Conservation (phyloP, 75 land plant species). For the Isoetes taiwanensis region DNA sequence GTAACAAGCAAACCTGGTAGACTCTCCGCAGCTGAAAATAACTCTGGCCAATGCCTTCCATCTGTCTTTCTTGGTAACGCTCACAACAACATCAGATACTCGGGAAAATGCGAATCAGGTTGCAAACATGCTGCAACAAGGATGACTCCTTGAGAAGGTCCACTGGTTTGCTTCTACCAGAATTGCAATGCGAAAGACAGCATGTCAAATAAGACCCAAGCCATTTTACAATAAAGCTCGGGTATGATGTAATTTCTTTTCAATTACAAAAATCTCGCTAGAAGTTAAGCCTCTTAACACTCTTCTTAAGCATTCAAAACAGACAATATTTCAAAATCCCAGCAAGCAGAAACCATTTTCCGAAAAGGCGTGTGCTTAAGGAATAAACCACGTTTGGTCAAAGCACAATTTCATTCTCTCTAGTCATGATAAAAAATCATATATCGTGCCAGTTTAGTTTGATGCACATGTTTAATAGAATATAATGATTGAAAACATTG, state of each 20-base stretch:
- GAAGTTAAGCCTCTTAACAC: too few species aligned
- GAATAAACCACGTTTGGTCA: too few species aligned
- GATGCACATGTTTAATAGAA: constrained; percentile 3
- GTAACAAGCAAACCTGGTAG: constrained; percentile 60
- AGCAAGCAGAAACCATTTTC: background rate
- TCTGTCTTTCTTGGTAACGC: constrained; percentile 99
- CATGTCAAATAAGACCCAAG: constrained; percentile 4
- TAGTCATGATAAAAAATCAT: background rate
- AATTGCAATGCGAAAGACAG: constrained; percentile 39
- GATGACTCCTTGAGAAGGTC: constrained; percentile 17
- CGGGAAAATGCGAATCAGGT: constrained; percentile 71
- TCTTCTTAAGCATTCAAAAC: background rate
- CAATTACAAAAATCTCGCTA: background rate
- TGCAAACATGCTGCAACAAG: constrained; percentile 81
- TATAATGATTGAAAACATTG: constrained; percentile 12
- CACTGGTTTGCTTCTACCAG: constrained; percentile 24
- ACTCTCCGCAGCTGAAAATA: constrained; percentile 96
- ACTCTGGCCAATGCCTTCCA: constrained; percentile 92
- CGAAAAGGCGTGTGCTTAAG: too few species aligned
- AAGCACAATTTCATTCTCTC: background rate
- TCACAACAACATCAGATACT: constrained; percentile 91
- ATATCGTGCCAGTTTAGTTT: too few species aligned
- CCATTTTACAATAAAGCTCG: background rate
- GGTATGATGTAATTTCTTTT: background rate
- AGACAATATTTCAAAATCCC: background rate